A percentile compares a stretch with the other conserved stretches of the same genome.
These are phyloP conservation scores for Coemansia erecta DNA, from an alignment of 192 early-diverging fungal genomes.

Conservation along the genomic window DNA sequence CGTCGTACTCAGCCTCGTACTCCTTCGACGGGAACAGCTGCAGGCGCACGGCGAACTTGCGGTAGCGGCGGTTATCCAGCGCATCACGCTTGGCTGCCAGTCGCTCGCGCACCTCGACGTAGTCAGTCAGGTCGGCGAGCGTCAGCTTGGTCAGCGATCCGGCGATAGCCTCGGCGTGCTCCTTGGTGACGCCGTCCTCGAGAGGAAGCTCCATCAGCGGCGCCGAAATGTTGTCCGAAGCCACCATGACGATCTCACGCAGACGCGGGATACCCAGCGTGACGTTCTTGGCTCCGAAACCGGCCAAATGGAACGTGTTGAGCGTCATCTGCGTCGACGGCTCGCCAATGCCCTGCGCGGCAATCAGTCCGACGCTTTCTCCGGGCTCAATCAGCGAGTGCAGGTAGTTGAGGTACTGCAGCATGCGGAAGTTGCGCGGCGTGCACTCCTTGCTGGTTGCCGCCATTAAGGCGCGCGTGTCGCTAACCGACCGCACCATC, in stretches of 20 bases:
- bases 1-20: conserved; percentile 74
- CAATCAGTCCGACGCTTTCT: conserved; percentile 95
- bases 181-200: conserved; percentile 60
- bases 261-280: conserved; percentile 99
- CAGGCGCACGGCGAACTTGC: conserved; percentile 77
- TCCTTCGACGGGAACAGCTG: conserved; percentile 81
- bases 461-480: conserved; percentile 52
- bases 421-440: conserved; percentile 76
- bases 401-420: conserved; percentile 96
- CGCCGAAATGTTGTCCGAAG: conserved; percentile 83
- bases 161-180: conserved; percentile 62
- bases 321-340: conserved; percentile 99
- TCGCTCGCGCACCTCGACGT: conserved; percentile 79
- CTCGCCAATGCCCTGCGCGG: conserved; percentile 97
- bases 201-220: conserved; percentile 92
- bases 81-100: conserved; percentile 56
- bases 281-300: conserved; percentile 97
- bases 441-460: conserved; percentile 62
- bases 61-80: conserved; percentile 54
- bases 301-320: conserved; percentile 99
- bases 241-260: conserved; percentile 99
- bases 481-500: conserved; percentile 70
- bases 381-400: conserved; percentile 94
- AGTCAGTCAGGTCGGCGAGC: conserved; percentile 81
- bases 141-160: conserved; percentile 73